phyloP scores from a whole-genome alignment of 2,329 filamentous ascomycete genomes.

The Talaromyces atroroseus region DNA sequence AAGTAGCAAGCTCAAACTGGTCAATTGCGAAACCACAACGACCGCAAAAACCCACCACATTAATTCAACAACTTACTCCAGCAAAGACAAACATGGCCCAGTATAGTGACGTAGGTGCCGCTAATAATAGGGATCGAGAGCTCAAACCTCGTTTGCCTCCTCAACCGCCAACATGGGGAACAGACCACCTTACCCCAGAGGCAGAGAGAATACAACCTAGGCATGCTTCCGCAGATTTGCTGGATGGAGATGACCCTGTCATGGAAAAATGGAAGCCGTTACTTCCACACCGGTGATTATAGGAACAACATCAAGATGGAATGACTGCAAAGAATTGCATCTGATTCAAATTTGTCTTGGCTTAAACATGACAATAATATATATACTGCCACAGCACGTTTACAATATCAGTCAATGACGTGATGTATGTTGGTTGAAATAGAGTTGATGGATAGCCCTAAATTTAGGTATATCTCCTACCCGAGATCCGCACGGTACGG shows the following conservation, averaged over 20 bases:
- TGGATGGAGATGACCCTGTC: slow-evolving; percentile 3
- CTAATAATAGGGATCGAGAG: not conserved
- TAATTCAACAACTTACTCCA: not conserved
- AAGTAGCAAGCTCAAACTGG: not conserved
- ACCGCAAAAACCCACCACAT: slow-evolving; percentile 3
- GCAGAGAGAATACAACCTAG: not conserved
- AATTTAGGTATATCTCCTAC: not conserved
- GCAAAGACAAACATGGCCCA: not conserved
- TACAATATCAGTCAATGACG: not conserved
- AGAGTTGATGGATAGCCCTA: not conserved
- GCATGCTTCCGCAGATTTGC: not conserved
- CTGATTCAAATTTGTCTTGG: not conserved
- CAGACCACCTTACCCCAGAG: not conserved
- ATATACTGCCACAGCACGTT: not conserved
- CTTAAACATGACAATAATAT: not conserved
- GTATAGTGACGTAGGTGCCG: not conserved
- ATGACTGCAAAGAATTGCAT: not conserved
- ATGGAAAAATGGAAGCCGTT: slow-evolving; percentile 13
- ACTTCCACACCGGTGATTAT: slow-evolving; percentile 4
- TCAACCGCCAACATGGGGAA: slow-evolving; percentile 2
- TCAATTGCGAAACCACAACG: not conserved
- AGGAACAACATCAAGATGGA: not conserved
- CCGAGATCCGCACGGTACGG: not conserved
- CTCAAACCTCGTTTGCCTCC: slow-evolving; percentile 12
- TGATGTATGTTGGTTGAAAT: not conserved